Base-by-base conservation (phyloP, 108 stramenopile species). In the Pseudonitzschia multiseries region DNA sequence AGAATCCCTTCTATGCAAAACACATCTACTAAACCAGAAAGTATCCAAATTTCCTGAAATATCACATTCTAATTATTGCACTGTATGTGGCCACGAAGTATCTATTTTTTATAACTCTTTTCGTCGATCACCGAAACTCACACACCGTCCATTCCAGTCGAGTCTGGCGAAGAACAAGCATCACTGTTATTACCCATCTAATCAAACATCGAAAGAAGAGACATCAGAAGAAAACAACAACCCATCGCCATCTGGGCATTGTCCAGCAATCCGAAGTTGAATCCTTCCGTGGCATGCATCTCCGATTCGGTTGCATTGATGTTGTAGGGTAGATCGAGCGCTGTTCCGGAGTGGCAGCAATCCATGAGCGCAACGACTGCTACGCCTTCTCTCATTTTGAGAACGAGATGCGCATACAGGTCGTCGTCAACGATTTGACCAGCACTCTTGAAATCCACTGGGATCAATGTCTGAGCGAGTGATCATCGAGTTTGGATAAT, bases 381-480 rank as follows among this genome's bases (percentile, higher is more conserved):
- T 8, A 95, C 94, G 66, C 90, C 94, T 13, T 67, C 77, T 18
- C 74, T 74, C 83, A 98, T 86, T 40, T 90, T 89, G 48, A 81
- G 72, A 14, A 96, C 86, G 50, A 98, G 78, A 28, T 80, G 70
- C 69, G 86, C 84, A 65, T 85, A 85, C 40, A 98, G 59, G 12
- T 90, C 90, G 75, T 95, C 97, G 69, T 96, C 96, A 33, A 84
- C 46, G 60, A 97, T 97, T 60, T 96, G 94, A 3, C 97, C 97
- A 21, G 83, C 71, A 3, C 61, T 69, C 68, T 83, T 56, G 76
- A 93, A 97, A 87, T 97, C 97, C 0, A 96, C 86, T 24, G 96
- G 97, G 65, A 95, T 91, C 73, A 97, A 69, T 15, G 97, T 96
- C 77, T 96, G 92, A 64, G 92, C 95, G 41, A 51, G 50, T 26